Evolutionary conservation across 345 rosid genomes (phyloP), one percentile per base, ranked within the genome.

Genomic region (Bretschneidera sinensis): DNA sequence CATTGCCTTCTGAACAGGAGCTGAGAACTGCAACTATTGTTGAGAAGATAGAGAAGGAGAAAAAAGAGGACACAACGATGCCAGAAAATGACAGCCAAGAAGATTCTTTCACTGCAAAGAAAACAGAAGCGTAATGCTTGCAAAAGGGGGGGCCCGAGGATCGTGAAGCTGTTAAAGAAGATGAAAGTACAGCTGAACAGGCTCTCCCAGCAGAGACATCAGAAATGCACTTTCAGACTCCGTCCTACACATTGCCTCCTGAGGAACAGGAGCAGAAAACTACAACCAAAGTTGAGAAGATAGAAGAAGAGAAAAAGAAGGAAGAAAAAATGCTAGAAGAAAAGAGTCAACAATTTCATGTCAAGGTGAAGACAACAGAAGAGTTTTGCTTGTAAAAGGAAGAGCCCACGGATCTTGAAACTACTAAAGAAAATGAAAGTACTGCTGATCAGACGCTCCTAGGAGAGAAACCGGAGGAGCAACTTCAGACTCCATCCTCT

Each of bases 401-500:
- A 20, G 52, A 48, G 52, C 21, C 52, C 20, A 48, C 8, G 13
- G 21, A 48, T 48, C 52, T 48, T 18, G 21, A 14, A 20, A 19
- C 52, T 48, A 14, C 21, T 14, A 5, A 13, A 45, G 49, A 45
- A 45, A 45, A 45, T 45, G 49, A 13, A 45, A 45, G 17, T 45
- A 14, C 49, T 11, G 49, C 2, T 48, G 52, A 48, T 48, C 21
- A 48, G 52, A 18, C 52, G 7, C 52, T 17, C 52, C 52, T 17
- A 6, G 3, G 2, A 48, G 52, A 48, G 52, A 48, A 39, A 39
- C 10, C 45, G 1, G 45, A 39, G 45, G 45, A 39, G 64, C 70
- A 62, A 59, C 39, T 54, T 67, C 54, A 68, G 55, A 47, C 59
- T 66, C 56, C 59, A 73, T 39, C 76, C 68, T 54, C 67, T 17